Conservation (phyloP, 371 early-diverging fungal species). For the Mucor irregularis region DNA sequence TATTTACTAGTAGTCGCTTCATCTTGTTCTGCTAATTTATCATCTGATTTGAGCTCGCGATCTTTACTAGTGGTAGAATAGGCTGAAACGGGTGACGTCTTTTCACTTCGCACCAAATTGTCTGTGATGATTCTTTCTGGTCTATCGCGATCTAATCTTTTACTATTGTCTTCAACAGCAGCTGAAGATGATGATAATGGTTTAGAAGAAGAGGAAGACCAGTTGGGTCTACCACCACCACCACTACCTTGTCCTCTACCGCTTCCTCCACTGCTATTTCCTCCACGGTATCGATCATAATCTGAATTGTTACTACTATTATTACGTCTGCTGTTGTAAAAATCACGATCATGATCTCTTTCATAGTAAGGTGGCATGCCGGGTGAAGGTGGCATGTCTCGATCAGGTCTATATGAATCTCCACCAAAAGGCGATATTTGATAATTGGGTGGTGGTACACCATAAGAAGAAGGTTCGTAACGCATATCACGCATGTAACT, state of each 20-base stretch:
- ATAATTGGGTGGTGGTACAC: constrained; percentile 33
- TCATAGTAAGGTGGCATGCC: constrained; percentile 41
- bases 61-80: not conserved
- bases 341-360: constrained; percentile 48
- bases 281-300: constrained; percentile 37
- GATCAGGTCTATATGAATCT: constrained; percentile 51
- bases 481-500: constrained; percentile 40
- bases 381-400: constrained; percentile 41
- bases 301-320: constrained; percentile 17
- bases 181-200: too few relatives aligned
- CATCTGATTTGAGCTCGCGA: not conserved
- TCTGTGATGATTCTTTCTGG: constrained; percentile 26
- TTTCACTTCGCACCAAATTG: constrained; percentile 8
- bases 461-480: constrained; percentile 45
- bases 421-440: constrained; percentile 43
- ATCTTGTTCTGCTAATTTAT: constrained; percentile 1
- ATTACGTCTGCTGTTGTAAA: constrained; percentile 25
- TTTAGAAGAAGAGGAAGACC: not conserved
- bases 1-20: constrained; percentile 3
- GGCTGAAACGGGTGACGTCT: constrained; percentile 6
- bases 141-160: constrained; percentile 35
- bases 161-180: constrained; percentile 14
- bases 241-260: too few relatives aligned
- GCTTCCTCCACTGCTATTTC: too few relatives aligned
- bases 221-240: constrained; percentile 9